A percentile compares a stretch with the other conserved stretches of the same genome.
These are phyloP conservation scores for Eucalyptus polyanthemos DNA, from an alignment of 345 rosid species.

Conservation along the genomic window DNA sequence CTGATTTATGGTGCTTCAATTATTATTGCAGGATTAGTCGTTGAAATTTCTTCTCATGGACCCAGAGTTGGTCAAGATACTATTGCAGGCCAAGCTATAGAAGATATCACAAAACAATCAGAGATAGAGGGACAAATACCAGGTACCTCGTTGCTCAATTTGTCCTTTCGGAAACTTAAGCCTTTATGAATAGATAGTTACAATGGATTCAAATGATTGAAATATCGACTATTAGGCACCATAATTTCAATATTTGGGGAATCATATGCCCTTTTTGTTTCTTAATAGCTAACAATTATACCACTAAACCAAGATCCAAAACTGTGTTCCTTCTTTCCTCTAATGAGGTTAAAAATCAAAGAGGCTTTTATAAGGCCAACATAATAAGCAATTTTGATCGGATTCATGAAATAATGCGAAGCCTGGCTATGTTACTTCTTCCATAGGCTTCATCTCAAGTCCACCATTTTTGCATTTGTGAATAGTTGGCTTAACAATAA, in stretches of 20 bases:
- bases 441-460: neutral
- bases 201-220: neutral
- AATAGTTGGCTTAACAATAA: neutral
- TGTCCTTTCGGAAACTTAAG: neutral
- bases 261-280: neutral
- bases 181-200: neutral
- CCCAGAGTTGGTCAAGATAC: neutral
- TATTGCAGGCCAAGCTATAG: fast-evolving
- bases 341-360: neutral
- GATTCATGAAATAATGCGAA: neutral
- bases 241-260: neutral
- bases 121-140: neutral
- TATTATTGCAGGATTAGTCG: neutral
- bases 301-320: neutral
- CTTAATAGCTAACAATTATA: neutral
- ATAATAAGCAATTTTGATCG: neutral
- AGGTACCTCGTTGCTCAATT: neutral
- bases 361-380: too few species aligned
- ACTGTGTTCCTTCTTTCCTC: neutral
- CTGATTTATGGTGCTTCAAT: neutral
- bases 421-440: neutral
- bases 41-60: neutral
- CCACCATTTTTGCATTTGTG: neutral
- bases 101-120: neutral
- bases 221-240: neutral